Evolutionary conservation across 2,329 filamentous ascomycete genomes (phyloP), one percentile per base, ranked within the genome.

Genomic region (Celoporthe dispersa): DNA sequence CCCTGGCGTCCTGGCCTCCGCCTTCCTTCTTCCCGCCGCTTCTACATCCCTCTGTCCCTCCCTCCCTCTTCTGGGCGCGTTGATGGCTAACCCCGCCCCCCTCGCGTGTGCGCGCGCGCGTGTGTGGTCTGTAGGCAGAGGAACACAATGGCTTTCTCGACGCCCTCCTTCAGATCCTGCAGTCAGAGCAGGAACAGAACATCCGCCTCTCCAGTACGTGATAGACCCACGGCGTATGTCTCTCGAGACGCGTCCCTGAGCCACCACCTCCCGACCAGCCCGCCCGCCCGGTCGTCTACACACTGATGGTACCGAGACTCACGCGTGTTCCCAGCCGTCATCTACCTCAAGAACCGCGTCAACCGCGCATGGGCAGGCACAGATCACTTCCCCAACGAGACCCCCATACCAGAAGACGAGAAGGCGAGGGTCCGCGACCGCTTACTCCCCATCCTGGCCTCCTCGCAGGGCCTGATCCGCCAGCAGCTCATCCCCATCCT

Each of bases 271-370:
- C 59, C 68, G 16, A 22, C n/a, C 57, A 25, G 41, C 59, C 37
- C 4, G 33, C n/a, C 7, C 16, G 35, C 33, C 22, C n/a, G 11
- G 5, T 39, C 11, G 22, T 62, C 35, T 35, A 39, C 35, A n/a
- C n/a, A 37, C 6, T 35, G 2, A 25, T 33, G 22, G 35, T 33
- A 59, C 67, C 65, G 75, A 70, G 69, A 68, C 66, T 74, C 67
- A 75, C 70, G 68, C 63, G 66, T 69, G 63, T 67, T 72, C 14
- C 73, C 81, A 98, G 95, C 94, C 78, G 94, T 95, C 78, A 93
- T 99, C 76, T 99, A 98, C 83, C 90, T 98, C 80, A 99, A 99
- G 85, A 98, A 99, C 84, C 92, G 94, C 79, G 92, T 98, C 80
- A 95, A 92, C 80, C 92, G 94, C 79, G 94, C 93, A 77, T 99